phyloP scores from a whole-genome alignment of 2,329 filamentous ascomycete genomes.

The Eurotiales sp. region DNA sequence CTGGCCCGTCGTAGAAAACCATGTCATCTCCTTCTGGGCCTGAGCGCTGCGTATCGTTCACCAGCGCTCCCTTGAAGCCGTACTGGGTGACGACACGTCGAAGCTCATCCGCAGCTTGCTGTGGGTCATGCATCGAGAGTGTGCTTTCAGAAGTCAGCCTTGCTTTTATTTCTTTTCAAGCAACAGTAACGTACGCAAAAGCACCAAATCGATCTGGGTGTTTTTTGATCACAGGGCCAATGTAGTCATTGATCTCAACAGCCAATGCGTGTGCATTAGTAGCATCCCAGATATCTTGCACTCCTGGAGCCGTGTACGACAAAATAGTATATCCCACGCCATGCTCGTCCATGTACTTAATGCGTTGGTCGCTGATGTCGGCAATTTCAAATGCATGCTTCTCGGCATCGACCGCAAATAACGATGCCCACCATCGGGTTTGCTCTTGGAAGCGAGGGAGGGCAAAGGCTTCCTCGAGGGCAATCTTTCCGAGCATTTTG shows the following conservation, averaged over 20 bases:
- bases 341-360: slow-evolving; percentile 19
- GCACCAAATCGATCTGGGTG: slow-evolving; percentile 14
- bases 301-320: slow-evolving; percentile 26
- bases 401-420: slow-evolving; percentile 19
- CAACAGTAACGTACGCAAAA: slow-evolving; percentile 8
- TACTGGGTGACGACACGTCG: slow-evolving; percentile 43
- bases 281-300: slow-evolving; percentile 24
- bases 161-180: background rate
- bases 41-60: slow-evolving; percentile 56
- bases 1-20: slow-evolving; percentile 57
- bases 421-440: slow-evolving; percentile 14
- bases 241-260: slow-evolving; percentile 26
- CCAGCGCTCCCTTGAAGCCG: slow-evolving; percentile 56
- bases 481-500: slow-evolving; percentile 15
- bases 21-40: slow-evolving; percentile 53
- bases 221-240: slow-evolving; percentile 21
- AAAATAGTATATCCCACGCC: slow-evolving; percentile 27
- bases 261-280: slow-evolving; percentile 24
- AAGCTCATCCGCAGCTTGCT: slow-evolving; percentile 22
- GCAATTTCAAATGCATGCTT: slow-evolving; percentile 19
- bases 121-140: slow-evolving; percentile 23
- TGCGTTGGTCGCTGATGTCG: slow-evolving; percentile 12
- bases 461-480: slow-evolving; percentile 15
- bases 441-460: slow-evolving; percentile 14
- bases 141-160: slow-evolving; percentile 1